Percentiles rank a stretch among this genome's conserved stretches.
These are phyloP conservation scores for Aegilops longissima DNA, from an alignment of 176 grass and related monocot genomes.

Conservation along the genomic window DNA sequence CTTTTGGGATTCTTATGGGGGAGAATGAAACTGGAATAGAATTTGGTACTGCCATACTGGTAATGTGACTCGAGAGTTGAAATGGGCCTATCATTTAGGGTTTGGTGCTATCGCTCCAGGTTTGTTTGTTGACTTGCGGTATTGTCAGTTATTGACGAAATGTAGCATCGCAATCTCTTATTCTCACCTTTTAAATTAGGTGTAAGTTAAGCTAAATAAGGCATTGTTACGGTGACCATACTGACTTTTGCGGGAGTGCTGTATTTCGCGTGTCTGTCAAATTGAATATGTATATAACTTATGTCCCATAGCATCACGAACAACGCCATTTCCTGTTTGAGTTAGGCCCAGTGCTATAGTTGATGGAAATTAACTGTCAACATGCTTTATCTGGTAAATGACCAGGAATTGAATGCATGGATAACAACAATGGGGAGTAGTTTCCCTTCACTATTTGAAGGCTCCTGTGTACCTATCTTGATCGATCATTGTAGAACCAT, in stretches of 20 bases:
- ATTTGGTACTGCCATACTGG: neutral
- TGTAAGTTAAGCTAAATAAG: neutral
- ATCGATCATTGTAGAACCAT: neutral
- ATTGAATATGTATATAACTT: neutral
- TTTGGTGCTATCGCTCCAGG: neutral
- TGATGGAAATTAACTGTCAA: neutral
- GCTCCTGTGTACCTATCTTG: neutral
- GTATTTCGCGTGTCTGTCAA: neutral
- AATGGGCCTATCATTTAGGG: neutral
- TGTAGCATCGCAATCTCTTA: neutral
- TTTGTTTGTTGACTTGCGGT: neutral
- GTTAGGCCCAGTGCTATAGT: neutral
- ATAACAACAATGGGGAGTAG: neutral
- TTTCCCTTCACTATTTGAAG: neutral
- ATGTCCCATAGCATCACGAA: neutral
- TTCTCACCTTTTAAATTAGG: neutral
- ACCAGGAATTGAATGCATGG: neutral
- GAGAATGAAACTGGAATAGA: neutral
- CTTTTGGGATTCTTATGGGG: neutral
- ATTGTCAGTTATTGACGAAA: neutral
- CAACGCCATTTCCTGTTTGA: neutral
- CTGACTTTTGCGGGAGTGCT: neutral
- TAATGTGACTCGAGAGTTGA: slow-evolving; percentile 14
- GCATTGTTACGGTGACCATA: neutral
- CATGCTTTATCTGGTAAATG: neutral